Conservation (phyloP, 2,329 filamentous ascomycete genomes). For the Eurotiales sp. region DNA sequence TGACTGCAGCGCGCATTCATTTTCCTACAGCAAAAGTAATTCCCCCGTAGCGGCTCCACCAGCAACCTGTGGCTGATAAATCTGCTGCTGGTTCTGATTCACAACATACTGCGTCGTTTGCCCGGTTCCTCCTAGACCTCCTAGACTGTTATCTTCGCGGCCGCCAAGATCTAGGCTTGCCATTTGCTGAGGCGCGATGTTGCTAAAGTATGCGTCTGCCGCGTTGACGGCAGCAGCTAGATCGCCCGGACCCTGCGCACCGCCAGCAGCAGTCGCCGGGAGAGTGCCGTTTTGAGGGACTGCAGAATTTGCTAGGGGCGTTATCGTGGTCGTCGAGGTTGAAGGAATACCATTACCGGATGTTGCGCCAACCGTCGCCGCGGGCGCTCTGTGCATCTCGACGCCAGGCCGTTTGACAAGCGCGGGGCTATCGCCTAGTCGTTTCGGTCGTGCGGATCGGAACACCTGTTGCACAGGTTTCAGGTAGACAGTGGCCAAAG, state of each 20-base stretch:
- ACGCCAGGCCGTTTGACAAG: conserved; percentile 64
- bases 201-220: conserved; percentile 85
- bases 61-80: conserved; percentile 65
- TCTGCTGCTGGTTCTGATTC: conserved; percentile 75
- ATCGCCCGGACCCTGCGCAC: conserved; percentile 36
- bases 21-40: conserved; percentile 60
- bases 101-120: conserved; percentile 60
- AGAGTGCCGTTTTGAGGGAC: too few species aligned
- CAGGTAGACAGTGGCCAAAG: conserved; percentile 92
- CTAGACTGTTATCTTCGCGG: conserved; percentile 60
- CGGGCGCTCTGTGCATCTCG: conserved; percentile 25
- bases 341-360: conserved; percentile 42
- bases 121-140: conserved; percentile 49
- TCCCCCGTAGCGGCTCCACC: conserved; percentile 66
- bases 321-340: conserved; percentile 24
- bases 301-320: too few species aligned
- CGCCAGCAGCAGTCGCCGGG: neutral
- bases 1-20: too few species aligned
- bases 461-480: conserved; percentile 98
- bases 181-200: conserved; percentile 70
- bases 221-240: conserved; percentile 72
- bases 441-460: conserved; percentile 76
- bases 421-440: conserved; percentile 76
- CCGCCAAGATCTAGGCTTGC: conserved; percentile 65
- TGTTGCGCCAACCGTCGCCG: conserved; percentile 17